These are phyloP conservation scores for Ephemerocybe angulata DNA, from an alignment of 768 basidiomycete species.

Conservation along the genomic window DNA sequence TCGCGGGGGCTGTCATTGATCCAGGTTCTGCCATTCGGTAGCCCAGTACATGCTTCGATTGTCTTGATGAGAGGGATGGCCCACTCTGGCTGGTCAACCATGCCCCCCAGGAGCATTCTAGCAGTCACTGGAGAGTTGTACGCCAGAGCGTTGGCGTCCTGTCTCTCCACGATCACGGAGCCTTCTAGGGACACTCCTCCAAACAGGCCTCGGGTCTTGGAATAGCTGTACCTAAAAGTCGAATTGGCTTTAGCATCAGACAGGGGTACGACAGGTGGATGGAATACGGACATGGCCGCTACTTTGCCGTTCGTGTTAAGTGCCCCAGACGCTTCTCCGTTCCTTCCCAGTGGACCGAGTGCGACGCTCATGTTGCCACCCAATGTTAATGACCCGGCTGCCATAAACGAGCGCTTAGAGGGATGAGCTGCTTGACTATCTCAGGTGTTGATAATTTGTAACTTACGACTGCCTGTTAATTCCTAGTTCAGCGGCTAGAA, in stretches of 20 bases:
- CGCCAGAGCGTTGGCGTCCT: constrained; percentile 86
- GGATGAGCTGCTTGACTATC: not conserved
- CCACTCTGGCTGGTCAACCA: constrained; percentile 73
- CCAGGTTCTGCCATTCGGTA: constrained; percentile 70
- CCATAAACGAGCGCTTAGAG: constrained; percentile 80
- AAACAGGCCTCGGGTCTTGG: constrained; percentile 89
- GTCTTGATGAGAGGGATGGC: constrained; percentile 70
- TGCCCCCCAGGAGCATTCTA: constrained; percentile 77
- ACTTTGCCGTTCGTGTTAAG: constrained; percentile 82
- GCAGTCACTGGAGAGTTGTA: constrained; percentile 72
- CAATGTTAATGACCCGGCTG: constrained; percentile 84
- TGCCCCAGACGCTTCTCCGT: constrained; percentile 86
- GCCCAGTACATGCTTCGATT: constrained; percentile 66
- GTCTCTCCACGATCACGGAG: constrained; percentile 88
- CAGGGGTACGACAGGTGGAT: not conserved
- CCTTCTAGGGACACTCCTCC: constrained; percentile 89
- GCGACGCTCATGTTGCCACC: constrained; percentile 90
- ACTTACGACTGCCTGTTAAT: constrained; percentile 60
- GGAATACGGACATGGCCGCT: constrained; percentile 73
- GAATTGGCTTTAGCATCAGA: constrained; percentile 4
- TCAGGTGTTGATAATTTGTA: not conserved
- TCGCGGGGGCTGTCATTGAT: constrained; percentile 45
- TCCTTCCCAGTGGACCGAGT: constrained; percentile 89
- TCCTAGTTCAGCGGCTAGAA: constrained; percentile 4
- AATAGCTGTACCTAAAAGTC: constrained; percentile 73